A percentile compares a stretch with the other conserved stretches of the same genome.
Evolutionary conservation across 768 basidiomycete genomes (phyloP).

Genomic region (Pleurotus platypus): DNA sequence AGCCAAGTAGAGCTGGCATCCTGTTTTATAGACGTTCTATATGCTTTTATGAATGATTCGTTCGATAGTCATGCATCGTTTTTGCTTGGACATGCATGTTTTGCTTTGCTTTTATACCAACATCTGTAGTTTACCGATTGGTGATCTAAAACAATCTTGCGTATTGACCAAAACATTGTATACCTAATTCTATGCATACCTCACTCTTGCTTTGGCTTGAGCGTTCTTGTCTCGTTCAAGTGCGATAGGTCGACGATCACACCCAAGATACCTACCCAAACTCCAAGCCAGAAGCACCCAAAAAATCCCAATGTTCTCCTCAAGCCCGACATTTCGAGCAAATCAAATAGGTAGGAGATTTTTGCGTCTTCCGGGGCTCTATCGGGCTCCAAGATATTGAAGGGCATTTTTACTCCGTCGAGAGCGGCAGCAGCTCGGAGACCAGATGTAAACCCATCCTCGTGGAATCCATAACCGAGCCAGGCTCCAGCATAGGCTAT

Average conservation of each 20-base stretch:
- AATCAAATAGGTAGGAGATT: conserved; percentile 33
- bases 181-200: background rate
- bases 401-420: conserved; percentile 30
- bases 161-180: background rate
- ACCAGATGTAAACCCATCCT: conserved; percentile 66
- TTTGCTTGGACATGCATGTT: background rate
- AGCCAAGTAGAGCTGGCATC: background rate
- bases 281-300: conserved; percentile 15
- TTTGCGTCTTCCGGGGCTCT: conserved; percentile 15
- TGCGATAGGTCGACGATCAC: background rate
- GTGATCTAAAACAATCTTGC: background rate
- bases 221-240: background rate
- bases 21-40: background rate
- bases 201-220: background rate
- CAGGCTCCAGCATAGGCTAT: conserved; percentile 72
- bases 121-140: too few relatives aligned
- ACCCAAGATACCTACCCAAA: background rate
- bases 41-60: background rate
- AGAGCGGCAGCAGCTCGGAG: conserved; percentile 28
- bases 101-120: too few relatives aligned
- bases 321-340: conserved; percentile 31
- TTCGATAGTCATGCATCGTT: background rate
- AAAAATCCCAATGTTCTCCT: conserved; percentile 25
- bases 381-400: conserved; percentile 39
- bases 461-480: conserved; percentile 78